phyloP scores from a whole-genome alignment of 139 green algal species.

The Zygnema circumcarinatum region DNA sequence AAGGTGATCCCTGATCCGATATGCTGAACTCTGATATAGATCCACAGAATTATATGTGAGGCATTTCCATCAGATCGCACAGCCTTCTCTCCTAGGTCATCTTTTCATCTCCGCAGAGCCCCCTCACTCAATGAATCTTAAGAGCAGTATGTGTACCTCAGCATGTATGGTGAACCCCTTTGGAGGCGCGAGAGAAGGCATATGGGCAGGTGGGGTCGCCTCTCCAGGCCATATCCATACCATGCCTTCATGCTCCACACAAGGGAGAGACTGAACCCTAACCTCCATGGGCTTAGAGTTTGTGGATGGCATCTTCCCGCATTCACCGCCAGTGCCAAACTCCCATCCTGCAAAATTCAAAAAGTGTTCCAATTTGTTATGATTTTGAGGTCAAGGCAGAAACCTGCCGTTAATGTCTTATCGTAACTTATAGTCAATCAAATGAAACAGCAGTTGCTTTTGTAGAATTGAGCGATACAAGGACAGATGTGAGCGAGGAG shows the following conservation, averaged over 20 bases:
- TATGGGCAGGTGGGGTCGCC: slow-evolving; percentile 20
- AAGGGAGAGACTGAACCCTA: slow-evolving; percentile 77
- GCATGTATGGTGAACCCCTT: slow-evolving; percentile 83
- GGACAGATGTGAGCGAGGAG: too few species aligned
- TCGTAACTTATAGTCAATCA: too few species aligned
- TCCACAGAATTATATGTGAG: too few species aligned
- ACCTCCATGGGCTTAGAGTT: slow-evolving; percentile 57
- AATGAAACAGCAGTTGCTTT: too few species aligned
- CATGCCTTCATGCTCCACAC: slow-evolving; percentile 89
- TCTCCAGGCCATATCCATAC: slow-evolving; percentile 75
- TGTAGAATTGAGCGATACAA: slow-evolving; percentile 21
- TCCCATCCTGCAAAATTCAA: slow-evolving; percentile 74
- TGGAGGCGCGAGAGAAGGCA: slow-evolving; percentile 69
- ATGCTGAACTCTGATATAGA: too few species aligned
- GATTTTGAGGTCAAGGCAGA: neutral
- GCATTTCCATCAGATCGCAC: too few species aligned
- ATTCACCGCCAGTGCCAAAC: slow-evolving; percentile 81
- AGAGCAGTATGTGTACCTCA: slow-evolving; percentile 72
- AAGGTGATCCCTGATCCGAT: too few species aligned
- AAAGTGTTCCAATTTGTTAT: neutral
- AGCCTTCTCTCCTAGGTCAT: too few species aligned
- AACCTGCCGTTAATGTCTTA: too few species aligned
- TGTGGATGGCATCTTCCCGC: slow-evolving; percentile 92
- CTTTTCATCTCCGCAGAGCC: too few species aligned
- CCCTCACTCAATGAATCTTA: too few species aligned